These are phyloP conservation scores for Beauveria medogensis DNA, from an alignment of 2,329 filamentous ascomycete species.

Conservation along the genomic window DNA sequence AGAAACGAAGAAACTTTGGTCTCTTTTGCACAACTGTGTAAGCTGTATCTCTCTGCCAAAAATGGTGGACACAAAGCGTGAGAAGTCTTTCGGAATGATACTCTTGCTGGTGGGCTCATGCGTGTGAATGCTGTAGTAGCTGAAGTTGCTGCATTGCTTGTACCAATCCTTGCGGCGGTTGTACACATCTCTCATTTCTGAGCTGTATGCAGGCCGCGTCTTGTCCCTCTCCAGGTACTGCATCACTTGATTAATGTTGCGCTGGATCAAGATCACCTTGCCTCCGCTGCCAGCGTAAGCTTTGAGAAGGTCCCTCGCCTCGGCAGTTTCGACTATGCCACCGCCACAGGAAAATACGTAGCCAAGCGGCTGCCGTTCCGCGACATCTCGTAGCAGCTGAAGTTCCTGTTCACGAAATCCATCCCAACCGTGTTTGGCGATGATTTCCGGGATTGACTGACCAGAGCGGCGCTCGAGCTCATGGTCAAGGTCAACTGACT, in stretches of 20 bases:
- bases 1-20: constrained; percentile 86
- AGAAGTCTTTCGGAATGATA: constrained; percentile 27
- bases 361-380: constrained; percentile 65
- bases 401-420: constrained; percentile 77
- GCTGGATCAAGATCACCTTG: constrained; percentile 77
- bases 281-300: constrained; percentile 70
- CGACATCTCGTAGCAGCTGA: constrained; percentile 61
- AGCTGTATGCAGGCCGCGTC: constrained; percentile 83
- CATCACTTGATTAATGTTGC: constrained; percentile 81
- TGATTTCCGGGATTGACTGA: constrained; percentile 78
- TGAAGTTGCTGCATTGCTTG: constrained; percentile 84
- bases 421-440: constrained; percentile 72
- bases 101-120: constrained; percentile 19
- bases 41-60: constrained; percentile 39
- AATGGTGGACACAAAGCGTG: constrained; percentile 31
- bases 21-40: constrained; percentile 37
- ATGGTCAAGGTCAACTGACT: constrained; percentile 78
- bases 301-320: constrained; percentile 67
- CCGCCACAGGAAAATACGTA: constrained; percentile 91
- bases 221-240: constrained; percentile 84
- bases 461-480: constrained; percentile 70
- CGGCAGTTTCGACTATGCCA: constrained; percentile 79
- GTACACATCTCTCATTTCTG: constrained; percentile 89
- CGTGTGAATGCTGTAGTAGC: constrained; percentile 75
- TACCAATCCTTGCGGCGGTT: constrained; percentile 83